Conservation (phyloP, 768 basidiomycete genomes). For the Russula lepida region DNA sequence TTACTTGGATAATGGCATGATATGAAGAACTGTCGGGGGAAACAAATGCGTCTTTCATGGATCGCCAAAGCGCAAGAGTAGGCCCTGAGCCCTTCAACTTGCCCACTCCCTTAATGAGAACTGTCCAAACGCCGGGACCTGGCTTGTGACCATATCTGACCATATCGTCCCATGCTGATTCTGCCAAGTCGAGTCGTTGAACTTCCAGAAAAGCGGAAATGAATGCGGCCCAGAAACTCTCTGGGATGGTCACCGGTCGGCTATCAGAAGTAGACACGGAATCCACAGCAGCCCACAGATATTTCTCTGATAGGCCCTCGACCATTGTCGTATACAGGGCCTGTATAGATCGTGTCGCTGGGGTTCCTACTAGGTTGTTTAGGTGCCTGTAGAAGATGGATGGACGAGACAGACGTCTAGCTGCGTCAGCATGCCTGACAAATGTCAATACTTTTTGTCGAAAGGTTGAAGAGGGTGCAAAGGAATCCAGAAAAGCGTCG, state of each 20-base stretch:
- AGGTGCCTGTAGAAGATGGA: constrained; percentile 43
- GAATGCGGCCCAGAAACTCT: constrained; percentile 56
- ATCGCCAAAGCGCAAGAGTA: constrained; percentile 52
- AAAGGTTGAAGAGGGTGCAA: constrained; percentile 34
- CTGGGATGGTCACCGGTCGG: constrained; percentile 44
- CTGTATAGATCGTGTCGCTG: constrained; percentile 31
- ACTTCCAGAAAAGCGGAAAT: constrained; percentile 54
- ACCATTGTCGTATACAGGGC: constrained; percentile 45
- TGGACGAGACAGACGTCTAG: constrained; percentile 44
- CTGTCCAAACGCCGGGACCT: constrained; percentile 59
- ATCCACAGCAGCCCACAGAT: constrained; percentile 47
- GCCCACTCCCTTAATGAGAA: constrained; percentile 56
- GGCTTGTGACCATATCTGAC: constrained; percentile 39
- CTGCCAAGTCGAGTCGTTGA: constrained; percentile 48
- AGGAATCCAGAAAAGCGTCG: constrained; percentile 34
- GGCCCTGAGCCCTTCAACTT: constrained; percentile 42
- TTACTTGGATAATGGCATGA: constrained; percentile 56
- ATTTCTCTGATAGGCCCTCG: constrained; percentile 40
- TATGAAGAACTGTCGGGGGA: constrained; percentile 57
- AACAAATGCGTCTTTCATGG: constrained; percentile 50
- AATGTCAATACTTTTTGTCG: constrained; percentile 38
- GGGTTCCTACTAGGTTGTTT: constrained; percentile 34
- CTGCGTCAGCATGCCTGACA: constrained; percentile 40
- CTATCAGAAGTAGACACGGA: constrained; percentile 29
- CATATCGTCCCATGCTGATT: constrained; percentile 64